Base-by-base conservation (phyloP, 1,284 basidiomycete genomes). In the Violaceomyces palustris region DNA sequence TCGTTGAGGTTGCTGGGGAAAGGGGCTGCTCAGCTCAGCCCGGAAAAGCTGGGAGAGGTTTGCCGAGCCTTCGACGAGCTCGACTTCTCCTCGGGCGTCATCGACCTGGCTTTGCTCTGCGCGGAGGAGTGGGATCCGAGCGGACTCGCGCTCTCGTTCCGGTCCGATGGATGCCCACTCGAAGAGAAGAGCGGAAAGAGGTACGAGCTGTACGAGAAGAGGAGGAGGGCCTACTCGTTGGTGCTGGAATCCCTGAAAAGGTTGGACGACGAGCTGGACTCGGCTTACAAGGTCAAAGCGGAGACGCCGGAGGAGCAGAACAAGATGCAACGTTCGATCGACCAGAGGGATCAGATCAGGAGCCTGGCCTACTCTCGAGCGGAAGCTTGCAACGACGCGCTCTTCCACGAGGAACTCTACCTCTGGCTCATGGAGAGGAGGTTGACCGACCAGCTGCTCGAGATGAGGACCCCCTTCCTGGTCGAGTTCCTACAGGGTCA, bases 321-420 rank as follows among this genome's bases (percentile, higher is more conserved):
- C 53, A 68, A 61, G 26, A 49, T 45, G 37, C 53, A 79, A 18
- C 25, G 15, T 26, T 39, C 45, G 10, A 45, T 57, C 31, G 45
- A 33, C 35, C 38, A 42, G 24, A 45, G 57, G 9, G 51, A 78
- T 75, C 67, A 52, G 35, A 44, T 50, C 15, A 51, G 65, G 21
- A 45, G 38, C n/a, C 57, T 53, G 7, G 62, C 61, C 3, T 67
- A 69, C 17, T 50, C 50, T 8, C 55, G 60, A 7, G 88, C 89
- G 1, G 85, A 96, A 51, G 78, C 81, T 1, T 85, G 85, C 50
- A 80, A 86, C 39, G 93, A 98, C 73, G 84, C 89, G 63, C 83
- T 94, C 74, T 96, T 97, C 78, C 92, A 98, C 75, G 90, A 86
- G 29, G 85, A 84, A 35, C 74, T 98, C 51, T 98, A 98, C 73